Percentiles rank a stretch among this genome's conserved stretches.
Conservation (phyloP, 1,139 yeast species). For the Eremothecium coryli region DNA sequence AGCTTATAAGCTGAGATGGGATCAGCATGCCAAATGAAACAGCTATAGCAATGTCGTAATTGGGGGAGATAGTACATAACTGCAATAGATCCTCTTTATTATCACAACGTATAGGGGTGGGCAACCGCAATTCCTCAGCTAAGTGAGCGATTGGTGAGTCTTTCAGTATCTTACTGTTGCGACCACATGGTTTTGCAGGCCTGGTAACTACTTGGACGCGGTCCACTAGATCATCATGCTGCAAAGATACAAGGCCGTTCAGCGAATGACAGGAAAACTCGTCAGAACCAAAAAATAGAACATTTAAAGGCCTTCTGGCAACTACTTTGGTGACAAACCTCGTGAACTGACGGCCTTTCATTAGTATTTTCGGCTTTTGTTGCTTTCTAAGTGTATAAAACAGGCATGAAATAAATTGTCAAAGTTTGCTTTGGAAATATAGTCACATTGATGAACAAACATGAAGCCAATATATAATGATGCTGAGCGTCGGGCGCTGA, state of each 20-base stretch:
- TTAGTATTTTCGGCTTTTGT: too few species aligned
- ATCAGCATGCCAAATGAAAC: slow-evolving; percentile 83
- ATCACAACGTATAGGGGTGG: slow-evolving; percentile 50
- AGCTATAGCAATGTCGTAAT: slow-evolving; percentile 64
- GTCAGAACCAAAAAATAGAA: slow-evolving; percentile 81
- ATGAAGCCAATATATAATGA: too few species aligned
- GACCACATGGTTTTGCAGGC: slow-evolving; percentile 61
- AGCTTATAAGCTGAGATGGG: slow-evolving; percentile 47
- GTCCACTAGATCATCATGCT: slow-evolving; percentile 31
- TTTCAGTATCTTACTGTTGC: slow-evolving; percentile 40
- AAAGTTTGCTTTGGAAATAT: too few species aligned
- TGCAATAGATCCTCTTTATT: slow-evolving; percentile 42
- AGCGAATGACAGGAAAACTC: slow-evolving; percentile 58
- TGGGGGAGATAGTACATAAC: slow-evolving; percentile 13
- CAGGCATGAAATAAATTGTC: too few species aligned
- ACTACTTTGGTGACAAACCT: neutral
- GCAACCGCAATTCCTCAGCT: slow-evolving; percentile 32
- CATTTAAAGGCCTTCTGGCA: slow-evolving; percentile 23
- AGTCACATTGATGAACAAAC: too few species aligned
- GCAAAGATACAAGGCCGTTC: slow-evolving; percentile 35
- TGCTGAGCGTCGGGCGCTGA: slow-evolving; percentile 10
- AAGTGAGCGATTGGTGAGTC: slow-evolving; percentile 50
- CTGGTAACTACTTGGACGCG: slow-evolving; percentile 58
- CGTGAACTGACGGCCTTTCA: too few species aligned
- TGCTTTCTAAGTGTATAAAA: too few species aligned